A percentile compares a stretch with the other conserved stretches of the same genome.
Conservation (phyloP, 2,329 filamentous ascomycete species). For the Exophiala aquamarina region DNA sequence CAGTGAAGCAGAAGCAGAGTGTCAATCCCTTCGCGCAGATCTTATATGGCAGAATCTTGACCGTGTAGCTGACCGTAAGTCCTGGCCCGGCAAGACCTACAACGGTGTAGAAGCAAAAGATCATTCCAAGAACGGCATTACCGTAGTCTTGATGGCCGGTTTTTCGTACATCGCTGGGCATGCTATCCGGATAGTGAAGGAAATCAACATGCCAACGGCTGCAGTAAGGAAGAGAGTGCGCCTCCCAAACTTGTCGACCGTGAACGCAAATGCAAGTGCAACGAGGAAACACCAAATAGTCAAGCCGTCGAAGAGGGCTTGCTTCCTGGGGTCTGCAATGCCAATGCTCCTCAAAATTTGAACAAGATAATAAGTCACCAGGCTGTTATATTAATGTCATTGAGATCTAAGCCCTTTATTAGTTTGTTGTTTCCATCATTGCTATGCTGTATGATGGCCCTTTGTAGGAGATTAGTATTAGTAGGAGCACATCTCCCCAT, state of each 20-base stretch:
- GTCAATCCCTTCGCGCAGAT: constrained; percentile 36
- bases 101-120: constrained; percentile 35
- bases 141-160: too few relatives aligned
- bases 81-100: constrained; percentile 34
- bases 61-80: constrained; percentile 32
- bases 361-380: too few relatives aligned
- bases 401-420: too few relatives aligned
- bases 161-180: constrained; percentile 10
- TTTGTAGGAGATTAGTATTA: too few relatives aligned
- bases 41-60: constrained; percentile 37
- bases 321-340: too few relatives aligned
- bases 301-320: too few relatives aligned
- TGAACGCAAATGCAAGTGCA: constrained; percentile 41
- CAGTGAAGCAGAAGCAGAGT: constrained; percentile 13
- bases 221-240: constrained; percentile 56
- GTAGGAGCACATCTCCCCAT: too few relatives aligned
- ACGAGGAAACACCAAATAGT: too few relatives aligned
- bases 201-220: constrained; percentile 34
- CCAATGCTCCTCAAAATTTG: too few relatives aligned
- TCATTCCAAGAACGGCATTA: constrained; percentile 35
- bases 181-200: constrained; percentile 18
- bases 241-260: constrained; percentile 57
- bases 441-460: too few relatives aligned
- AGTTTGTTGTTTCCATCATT: too few relatives aligned
- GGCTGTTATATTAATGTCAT: too few relatives aligned